Evolutionary conservation across 1,284 basidiomycete genomes (phyloP).

Genomic region (Cryptococcus sp.): DNA sequence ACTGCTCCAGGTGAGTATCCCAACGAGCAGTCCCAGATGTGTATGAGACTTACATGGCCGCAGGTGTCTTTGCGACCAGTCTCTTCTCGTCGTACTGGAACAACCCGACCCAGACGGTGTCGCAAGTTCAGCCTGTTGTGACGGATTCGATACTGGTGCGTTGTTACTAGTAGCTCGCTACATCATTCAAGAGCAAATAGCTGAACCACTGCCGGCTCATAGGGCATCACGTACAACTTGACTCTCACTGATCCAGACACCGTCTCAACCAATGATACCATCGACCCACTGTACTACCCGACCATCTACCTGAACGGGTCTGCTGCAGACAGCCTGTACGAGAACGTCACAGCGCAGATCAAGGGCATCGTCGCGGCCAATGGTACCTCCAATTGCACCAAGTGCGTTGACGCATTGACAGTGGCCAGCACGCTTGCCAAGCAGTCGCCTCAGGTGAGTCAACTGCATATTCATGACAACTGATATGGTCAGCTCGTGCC

Average conservation of each 20-base stretch:
- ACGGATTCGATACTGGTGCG: slow-evolving; percentile 61
- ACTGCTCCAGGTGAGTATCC: not conserved
- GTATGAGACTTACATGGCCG: not conserved
- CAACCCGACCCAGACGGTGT: slow-evolving; percentile 66
- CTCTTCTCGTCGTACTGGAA: slow-evolving; percentile 62
- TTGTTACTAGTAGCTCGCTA: not conserved
- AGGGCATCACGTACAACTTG: slow-evolving; percentile 58
- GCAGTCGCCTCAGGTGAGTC: slow-evolving; percentile 65
- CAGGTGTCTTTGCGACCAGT: slow-evolving; percentile 42
- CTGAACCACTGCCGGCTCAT: not conserved
- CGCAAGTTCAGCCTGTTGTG: slow-evolving; percentile 69
- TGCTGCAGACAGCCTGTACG: slow-evolving; percentile 50
- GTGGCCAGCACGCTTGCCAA: slow-evolving; percentile 42
- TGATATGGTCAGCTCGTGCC: slow-evolving; percentile 51
- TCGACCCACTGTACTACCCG: slow-evolving; percentile 68
- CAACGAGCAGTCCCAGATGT: too few species aligned
- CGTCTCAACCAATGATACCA: slow-evolving; percentile 62
- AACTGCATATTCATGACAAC: not conserved
- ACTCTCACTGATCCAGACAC: slow-evolving; percentile 63
- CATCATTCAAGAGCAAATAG: not conserved
- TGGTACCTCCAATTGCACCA: slow-evolving; percentile 58
- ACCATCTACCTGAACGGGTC: slow-evolving; percentile 56
- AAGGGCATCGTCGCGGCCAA: slow-evolving; percentile 57
- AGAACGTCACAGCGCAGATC: slow-evolving; percentile 62
- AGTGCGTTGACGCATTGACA: slow-evolving; percentile 63